Evolutionary conservation across 2,329 filamentous ascomycete genomes (phyloP), one percentile per base, ranked within the genome.

Genomic region (Thielaviopsis euricoi): DNA sequence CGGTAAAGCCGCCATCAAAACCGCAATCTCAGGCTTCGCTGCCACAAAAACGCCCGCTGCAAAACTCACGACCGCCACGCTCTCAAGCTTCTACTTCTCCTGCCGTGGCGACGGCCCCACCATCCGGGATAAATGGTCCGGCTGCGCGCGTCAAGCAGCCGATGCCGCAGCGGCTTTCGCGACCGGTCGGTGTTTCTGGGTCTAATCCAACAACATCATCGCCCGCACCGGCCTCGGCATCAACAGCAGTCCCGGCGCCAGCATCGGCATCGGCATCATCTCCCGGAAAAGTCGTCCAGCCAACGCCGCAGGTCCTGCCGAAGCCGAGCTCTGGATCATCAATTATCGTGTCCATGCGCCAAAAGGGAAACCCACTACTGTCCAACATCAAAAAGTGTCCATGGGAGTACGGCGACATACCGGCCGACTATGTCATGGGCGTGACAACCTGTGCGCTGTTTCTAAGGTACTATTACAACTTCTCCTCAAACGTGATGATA

Each of bases 371-470:
- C 65, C 93, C 93, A 0, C 86, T 97, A 54, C 74, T 98, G 29
- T 86, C 87, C 57, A 82, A 85, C 69, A 80, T 98, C 64, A 84
- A 85, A 61, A 83, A 86, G 0, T 77, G 94, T 60, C 81, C 89
- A 0, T 98, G 93, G 93, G 93, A 98, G 71, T 97, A 95, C 70
- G 90, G 88, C 61, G 91, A 97, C 66, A 95, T 95, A n/a, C 85
- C 86, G 1, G 88, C 91, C 33, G 93, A 98, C 71, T 98, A 94
- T 69, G 85, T 91, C 9, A 76, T 97, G 23, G 91, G 93, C 0
- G 68, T 80, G 49, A 95, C 89, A 0, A 95, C 90, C 6, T 95
- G 91, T 66, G 90, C 88, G 0, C 77, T 98, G 5, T 98, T 97
- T 67, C 75, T 98, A 49, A 94, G 74, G 74, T 74, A 53, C 49